Evolutionary conservation across 441 rosid species (phyloP), one percentile per base, ranked within the genome.

Genomic region (Pelargonium myrrhifolium): DNA sequence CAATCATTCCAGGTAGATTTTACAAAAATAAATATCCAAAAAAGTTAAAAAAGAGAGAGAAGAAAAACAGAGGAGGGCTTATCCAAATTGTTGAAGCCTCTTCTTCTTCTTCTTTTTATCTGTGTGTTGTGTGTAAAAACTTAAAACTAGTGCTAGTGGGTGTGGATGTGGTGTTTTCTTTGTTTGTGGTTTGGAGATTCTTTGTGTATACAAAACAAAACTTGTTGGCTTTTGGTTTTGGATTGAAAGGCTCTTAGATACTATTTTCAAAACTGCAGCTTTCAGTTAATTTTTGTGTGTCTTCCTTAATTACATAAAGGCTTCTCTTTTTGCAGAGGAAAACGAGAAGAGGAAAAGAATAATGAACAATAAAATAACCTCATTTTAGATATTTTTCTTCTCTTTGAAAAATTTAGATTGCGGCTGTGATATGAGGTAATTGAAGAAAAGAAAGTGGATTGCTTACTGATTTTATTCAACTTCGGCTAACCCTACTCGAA

Each of bases 1-100:
- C 70, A 80, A 76, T 76, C 59, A 84, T 77, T 71, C 83, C 18
- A 2, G 39, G 59, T 0, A 47, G n/a, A 7, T 28, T 9, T 47
- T 59, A 1, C 3, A 10, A 64, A 53, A 26, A 68, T 45, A 51
- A 6, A 9, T 15, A 47, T 6, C 15, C 62, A 6, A 9, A 59
- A 68, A 65, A 68, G 62, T 45, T 0, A 24, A 58, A 66, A 15
- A 15, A n/a, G n/a, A n/a, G n/a, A n/a, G n/a, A n/a, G n/a, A n/a
- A n/a, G n/a, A n/a, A n/a, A n/a, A n/a, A 20, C 8, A 56, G 8
- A 53, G 53, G 40, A 35, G 24, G 21, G 68, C 65, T 72, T 67
- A 70, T 70, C 78, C 67, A 62, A 72, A 58, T 47, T 58, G 64
- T 14, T 24, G 58, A 26, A 61, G 15, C 37, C 51, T 42, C 42